Base-by-base conservation (phyloP, 2,329 filamentous ascomycete genomes). In the Ceratocystis harringtonii region DNA sequence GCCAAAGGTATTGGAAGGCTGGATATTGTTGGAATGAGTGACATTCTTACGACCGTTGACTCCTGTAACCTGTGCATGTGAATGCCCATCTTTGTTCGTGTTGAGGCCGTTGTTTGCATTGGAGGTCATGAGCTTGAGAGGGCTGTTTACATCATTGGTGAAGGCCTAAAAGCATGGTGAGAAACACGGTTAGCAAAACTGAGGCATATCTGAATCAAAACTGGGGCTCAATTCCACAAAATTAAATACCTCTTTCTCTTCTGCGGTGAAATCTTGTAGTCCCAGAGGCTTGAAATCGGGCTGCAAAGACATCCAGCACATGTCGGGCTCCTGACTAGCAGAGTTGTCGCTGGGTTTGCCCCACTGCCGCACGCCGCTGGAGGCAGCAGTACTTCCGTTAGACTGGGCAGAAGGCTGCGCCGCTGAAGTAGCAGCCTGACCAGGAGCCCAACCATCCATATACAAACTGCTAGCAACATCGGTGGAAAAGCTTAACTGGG, bases 91-190 rank as follows among this genome's bases (percentile, higher is more conserved):
- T 55, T 67, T 67, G 48, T 61, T 62, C 12, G 63, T 32, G 19
- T 44, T 45, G 48, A 45, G n/a, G 28, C 50, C 52, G 68, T 89
- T 92, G 72, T 89, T 87, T 41, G 85, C 52, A 22, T 60, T 45
- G n/a, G 41, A 83, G 22, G 89, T 89, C 7, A 89, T 88, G 76
- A 97, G 97, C 70, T 96, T 79, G 43, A 91, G 88, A 44, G 94
- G 96, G 60, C 66, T 67, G 75, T 97, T 99, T 73, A 99, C 91
- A 69, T 95, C 94, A 62, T 83, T 84, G 62, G 84, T 77, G 75
- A 96, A 96, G 69, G 88, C 78, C 88, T 96, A 74, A 52, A 65
- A 10, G 17, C 2, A 52, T 25, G 48, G 45, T 6, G 19, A 15
- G 12, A 36, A 30, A 44, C 6, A 15, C 1, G 2, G 50, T 63